Percentiles rank a stretch among this genome's conserved stretches.
Conservation (phyloP, 495 filamentous ascomycete species). For the Annulohypoxylon stygium region DNA sequence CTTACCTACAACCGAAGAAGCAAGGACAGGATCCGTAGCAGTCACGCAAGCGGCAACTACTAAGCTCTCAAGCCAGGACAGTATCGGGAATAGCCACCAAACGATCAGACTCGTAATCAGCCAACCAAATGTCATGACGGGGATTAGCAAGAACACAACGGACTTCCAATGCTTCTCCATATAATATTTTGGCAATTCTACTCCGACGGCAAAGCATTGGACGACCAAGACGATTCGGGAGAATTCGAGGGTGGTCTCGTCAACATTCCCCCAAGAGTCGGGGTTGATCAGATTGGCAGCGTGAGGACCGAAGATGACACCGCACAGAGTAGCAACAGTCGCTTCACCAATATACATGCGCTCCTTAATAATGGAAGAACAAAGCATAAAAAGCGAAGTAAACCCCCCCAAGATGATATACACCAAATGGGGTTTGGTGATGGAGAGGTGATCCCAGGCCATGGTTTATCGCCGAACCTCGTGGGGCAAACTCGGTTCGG, state of each 20-base stretch:
- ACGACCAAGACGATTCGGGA: slow-evolving; percentile 97
- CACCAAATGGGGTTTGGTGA: slow-evolving; percentile 96
- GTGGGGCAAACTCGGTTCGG: slow-evolving; percentile 26
- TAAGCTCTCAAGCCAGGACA: slow-evolving; percentile 91
- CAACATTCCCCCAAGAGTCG: slow-evolving; percentile 86
- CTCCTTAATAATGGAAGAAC: slow-evolving; percentile 98
- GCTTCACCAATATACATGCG: slow-evolving; percentile 98
- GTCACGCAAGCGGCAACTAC: slow-evolving; percentile 93
- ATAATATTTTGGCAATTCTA: slow-evolving; percentile 96
- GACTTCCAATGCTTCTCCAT: slow-evolving; percentile 99
- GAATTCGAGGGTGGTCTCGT: slow-evolving; percentile 96
- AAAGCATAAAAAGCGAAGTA: slow-evolving; percentile 98
- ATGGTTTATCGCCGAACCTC: slow-evolving; percentile 63
- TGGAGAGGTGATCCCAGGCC: slow-evolving; percentile 92
- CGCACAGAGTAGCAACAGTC: slow-evolving; percentile 94
- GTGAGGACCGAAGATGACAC: slow-evolving; percentile 97
- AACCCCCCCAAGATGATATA: slow-evolving; percentile 99
- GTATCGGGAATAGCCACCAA: slow-evolving; percentile 89
- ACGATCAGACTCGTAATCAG: slow-evolving; percentile 93
- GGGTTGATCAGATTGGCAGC: slow-evolving; percentile 93
- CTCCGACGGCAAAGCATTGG: slow-evolving; percentile 98
- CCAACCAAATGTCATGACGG: slow-evolving; percentile 99
- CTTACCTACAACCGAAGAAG: slow-evolving; percentile 97
- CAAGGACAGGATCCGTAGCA: slow-evolving; percentile 96
- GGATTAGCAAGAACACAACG: slow-evolving; percentile 86